These are phyloP conservation scores for Uronychia setigera DNA, from an alignment of 73 alveolate genomes.

Conservation along the genomic window DNA sequence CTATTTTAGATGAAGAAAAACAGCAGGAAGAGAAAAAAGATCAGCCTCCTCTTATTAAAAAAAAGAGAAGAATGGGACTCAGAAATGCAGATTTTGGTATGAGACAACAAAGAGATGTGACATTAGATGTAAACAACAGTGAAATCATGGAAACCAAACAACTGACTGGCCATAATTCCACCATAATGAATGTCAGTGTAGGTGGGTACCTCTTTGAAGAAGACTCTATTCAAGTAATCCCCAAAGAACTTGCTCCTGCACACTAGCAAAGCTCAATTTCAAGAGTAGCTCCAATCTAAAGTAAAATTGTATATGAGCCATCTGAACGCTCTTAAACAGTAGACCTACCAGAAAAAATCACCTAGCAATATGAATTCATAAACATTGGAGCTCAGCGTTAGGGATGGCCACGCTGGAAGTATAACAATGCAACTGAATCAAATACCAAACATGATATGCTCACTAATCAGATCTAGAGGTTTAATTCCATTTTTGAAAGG, in stretches of 20 bases:
- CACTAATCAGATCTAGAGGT: neutral
- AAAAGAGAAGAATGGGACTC: neutral
- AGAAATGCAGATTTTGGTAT: neutral
- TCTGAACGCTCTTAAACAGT: neutral
- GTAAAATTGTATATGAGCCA: too few relatives aligned
- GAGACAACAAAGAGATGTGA: neutral
- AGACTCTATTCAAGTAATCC: neutral
- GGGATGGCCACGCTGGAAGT: neutral
- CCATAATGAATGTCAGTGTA: neutral
- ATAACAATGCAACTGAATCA: neutral
- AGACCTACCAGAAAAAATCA: neutral
- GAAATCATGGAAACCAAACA: too few relatives aligned
- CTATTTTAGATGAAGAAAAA: neutral
- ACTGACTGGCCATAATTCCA: too few relatives aligned
- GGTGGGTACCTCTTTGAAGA: neutral
- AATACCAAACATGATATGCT: neutral
- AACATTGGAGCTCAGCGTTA: neutral
- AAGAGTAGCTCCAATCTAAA: too few relatives aligned
- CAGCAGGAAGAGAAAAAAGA: neutral
- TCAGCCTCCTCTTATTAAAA: neutral
- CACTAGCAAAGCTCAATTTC: too few relatives aligned
- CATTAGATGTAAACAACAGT: too few relatives aligned
- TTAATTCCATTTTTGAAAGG: too few relatives aligned
- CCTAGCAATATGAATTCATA: neutral
- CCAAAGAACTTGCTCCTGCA: too few relatives aligned